Base-by-base conservation (phyloP, 805 yeast species). In the Candida sphagnicola region DNA sequence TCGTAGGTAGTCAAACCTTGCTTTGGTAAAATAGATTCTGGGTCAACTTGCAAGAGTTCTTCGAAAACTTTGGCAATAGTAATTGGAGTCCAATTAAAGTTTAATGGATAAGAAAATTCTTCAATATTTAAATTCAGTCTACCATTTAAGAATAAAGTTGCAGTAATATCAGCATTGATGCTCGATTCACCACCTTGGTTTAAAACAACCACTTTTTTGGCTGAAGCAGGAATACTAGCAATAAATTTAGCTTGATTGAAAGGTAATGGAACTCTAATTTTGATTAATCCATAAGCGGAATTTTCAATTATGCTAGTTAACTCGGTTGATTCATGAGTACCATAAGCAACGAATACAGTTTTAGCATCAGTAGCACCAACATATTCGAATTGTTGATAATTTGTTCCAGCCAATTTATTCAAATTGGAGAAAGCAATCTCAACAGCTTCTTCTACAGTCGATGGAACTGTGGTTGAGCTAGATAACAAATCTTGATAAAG, bases 331-430 rank as follows among this genome's bases (percentile, higher is more conserved):
- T 84, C 89, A 31, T 74, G 61, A 29, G 93, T 71, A 17, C 96
- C 95, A 47, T 84, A 80, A n/a, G 81, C 70, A 24, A 89, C 91
- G 57, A 85, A 81, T n/a, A 90, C 85, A 17, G 83, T 77, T 32
- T 76, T 77, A 6, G 95, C 82, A 39, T 69, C 60, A 8, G 58
- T 56, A 38, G 69, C 67, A 38, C 96, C 96, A 42, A 57, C 63
- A 61, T 82, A 87, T 59, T 85, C 87, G 53, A 85, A 84, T 18
- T 82, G 78, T 34, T 70, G 60, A 54, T 77, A 77, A 13, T 59
- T 44, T 12, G 83, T 68, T 25, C 80, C 82, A 14, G 79, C 61
- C n/a, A 71, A 57, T 14, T 62, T 47, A 62, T 82, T 83, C 53
- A 83, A 62, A 31, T 67, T 59, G 4, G 56, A 38, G 31, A 83